Conservation (phyloP, 2,329 filamentous ascomycete species). For the Penicillium thymicola region DNA sequence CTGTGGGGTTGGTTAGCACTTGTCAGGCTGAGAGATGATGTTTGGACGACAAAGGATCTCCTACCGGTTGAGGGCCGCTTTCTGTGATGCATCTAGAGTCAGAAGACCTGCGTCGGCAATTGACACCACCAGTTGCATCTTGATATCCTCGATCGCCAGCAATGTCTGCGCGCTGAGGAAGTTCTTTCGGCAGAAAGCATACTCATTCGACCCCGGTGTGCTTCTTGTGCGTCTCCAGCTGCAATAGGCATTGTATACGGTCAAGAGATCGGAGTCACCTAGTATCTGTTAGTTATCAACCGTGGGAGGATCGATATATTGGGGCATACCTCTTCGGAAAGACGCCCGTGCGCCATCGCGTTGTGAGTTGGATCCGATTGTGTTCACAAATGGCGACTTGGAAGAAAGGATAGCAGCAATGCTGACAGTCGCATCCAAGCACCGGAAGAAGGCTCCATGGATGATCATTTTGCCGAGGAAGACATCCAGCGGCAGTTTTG, state of each 20-base stretch:
- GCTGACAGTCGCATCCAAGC: conserved; percentile 85
- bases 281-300: conserved; percentile 6
- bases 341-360: conserved; percentile 73
- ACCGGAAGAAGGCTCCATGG: conserved; percentile 80
- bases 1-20: conserved; percentile 26
- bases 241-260: conserved; percentile 88
- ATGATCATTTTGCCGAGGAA: conserved; percentile 92
- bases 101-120: conserved; percentile 84
- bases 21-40: background rate
- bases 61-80: conserved; percentile 63
- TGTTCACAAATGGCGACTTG: conserved; percentile 87
- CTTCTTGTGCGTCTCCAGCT: conserved; percentile 83
- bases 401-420: conserved; percentile 90
- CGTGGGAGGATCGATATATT: background rate
- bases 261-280: conserved; percentile 87
- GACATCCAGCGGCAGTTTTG: conserved; percentile 85
- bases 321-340: conserved; percentile 63
- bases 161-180: conserved; percentile 87
- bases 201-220: conserved; percentile 68
- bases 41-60: background rate
- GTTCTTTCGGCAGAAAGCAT: conserved; percentile 90
- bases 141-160: conserved; percentile 90
- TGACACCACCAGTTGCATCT: conserved; percentile 81
- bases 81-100: conserved; percentile 69
- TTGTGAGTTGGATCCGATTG: conserved; percentile 77